Percentiles rank a stretch among this genome's conserved stretches.
Conservation (phyloP, 2,329 filamentous ascomycete species). For the Pyrenochaeta sp. region DNA sequence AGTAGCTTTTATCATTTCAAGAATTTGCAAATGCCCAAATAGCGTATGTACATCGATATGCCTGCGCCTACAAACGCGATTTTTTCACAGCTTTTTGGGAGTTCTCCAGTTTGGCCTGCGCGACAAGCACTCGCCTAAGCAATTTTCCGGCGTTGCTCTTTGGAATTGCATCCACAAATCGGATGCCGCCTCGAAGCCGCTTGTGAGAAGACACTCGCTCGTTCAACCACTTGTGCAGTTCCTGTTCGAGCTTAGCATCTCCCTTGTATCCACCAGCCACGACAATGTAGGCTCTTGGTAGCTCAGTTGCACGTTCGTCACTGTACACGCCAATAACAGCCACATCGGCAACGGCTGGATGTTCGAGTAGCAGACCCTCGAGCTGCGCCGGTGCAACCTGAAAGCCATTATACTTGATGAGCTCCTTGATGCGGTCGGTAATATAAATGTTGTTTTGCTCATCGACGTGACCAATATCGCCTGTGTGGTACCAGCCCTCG, state of each 20-base stretch:
- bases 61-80: too few species aligned
- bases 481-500: neutral
- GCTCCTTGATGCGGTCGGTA: conserved; percentile 51
- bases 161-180: conserved; percentile 31
- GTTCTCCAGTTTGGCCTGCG: too few species aligned
- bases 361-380: conserved; percentile 62
- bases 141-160: too few species aligned
- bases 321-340: conserved; percentile 56
- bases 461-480: conserved; percentile 19
- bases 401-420: conserved; percentile 68
- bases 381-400: conserved; percentile 67
- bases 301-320: conserved; percentile 50
- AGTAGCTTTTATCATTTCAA: too few species aligned
- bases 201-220: conserved; percentile 44
- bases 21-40: too few species aligned
- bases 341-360: conserved; percentile 65
- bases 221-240: too few species aligned
- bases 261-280: conserved; percentile 40
- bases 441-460: conserved; percentile 45
- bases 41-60: too few species aligned
- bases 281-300: conserved; percentile 56
- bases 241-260: conserved; percentile 33
- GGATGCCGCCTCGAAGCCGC: conserved; percentile 31
- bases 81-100: too few species aligned
- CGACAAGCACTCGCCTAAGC: too few species aligned